phyloP scores from a whole-genome alignment of 331 rosid genomes.

The Malus hybrid region DNA sequence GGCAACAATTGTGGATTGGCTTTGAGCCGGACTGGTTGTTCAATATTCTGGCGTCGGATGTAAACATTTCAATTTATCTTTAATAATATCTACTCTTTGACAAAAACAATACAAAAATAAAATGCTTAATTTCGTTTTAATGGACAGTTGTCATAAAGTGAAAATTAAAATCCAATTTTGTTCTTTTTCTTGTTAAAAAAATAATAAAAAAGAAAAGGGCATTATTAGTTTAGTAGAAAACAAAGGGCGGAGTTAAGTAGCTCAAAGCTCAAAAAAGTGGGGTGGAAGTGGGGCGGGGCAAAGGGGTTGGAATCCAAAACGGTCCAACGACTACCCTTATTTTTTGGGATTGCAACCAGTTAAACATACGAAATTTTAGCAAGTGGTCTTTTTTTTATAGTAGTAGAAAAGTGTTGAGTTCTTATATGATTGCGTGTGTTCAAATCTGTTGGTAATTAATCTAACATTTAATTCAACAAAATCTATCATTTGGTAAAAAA shows the following conservation, averaged over 20 bases:
- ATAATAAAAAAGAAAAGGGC: background rate
- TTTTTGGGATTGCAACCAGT: background rate
- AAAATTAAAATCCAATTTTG: background rate
- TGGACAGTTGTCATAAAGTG: background rate
- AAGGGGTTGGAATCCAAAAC: background rate
- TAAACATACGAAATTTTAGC: background rate
- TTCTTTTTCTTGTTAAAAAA: background rate
- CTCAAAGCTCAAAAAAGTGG: background rate
- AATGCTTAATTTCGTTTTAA: too few species aligned
- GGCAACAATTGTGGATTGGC: too few species aligned
- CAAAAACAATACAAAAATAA: too few species aligned
- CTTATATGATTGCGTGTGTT: accelerated
- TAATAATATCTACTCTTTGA: too few species aligned
- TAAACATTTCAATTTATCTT: too few species aligned
- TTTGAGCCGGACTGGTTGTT: too few species aligned
- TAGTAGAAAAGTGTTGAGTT: too few species aligned
- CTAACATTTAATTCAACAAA: too few species aligned
- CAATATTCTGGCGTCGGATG: too few species aligned
- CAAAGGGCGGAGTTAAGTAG: background rate
- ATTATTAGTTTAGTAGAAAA: background rate
- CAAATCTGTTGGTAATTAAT: accelerated
- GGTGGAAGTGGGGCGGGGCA: too few species aligned
- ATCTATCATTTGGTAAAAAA: too few species aligned
- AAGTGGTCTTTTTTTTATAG: too few species aligned
- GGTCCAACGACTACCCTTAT: background rate